phyloP scores from a whole-genome alignment of 805 yeast genomes.

The Spencermartinsiella europaea region DNA sequence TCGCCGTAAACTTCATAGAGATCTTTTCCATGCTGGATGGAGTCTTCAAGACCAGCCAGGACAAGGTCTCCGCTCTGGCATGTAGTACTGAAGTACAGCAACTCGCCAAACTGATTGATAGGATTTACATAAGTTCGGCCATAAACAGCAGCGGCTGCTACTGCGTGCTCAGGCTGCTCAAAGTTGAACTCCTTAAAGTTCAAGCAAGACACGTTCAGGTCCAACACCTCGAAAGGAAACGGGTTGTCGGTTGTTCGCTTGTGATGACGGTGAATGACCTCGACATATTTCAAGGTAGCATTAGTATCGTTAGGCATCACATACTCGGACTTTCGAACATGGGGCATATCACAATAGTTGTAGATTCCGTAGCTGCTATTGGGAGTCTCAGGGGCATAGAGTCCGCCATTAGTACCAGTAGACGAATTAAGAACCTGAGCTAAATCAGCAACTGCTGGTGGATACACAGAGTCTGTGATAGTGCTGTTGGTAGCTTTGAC shows the following conservation, averaged over 20 bases:
- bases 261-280: slow-evolving; percentile 42
- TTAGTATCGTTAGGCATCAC: slow-evolving; percentile 8
- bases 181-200: slow-evolving; percentile 30
- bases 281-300: slow-evolving; percentile 32
- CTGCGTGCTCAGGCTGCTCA: slow-evolving; percentile 21
- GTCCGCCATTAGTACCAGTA: slow-evolving; percentile 11
- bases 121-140: slow-evolving; percentile 24
- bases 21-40: slow-evolving; percentile 38
- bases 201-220: slow-evolving; percentile 26
- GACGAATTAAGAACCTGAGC: slow-evolving; percentile 2
- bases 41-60: slow-evolving; percentile 37
- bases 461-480: neutral
- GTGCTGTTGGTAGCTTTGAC: neutral
- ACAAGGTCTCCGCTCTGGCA: slow-evolving; percentile 41
- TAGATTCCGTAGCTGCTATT: slow-evolving; percentile 32
- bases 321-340: slow-evolving; percentile 32
- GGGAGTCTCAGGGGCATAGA: slow-evolving; percentile 17
- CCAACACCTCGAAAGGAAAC: slow-evolving; percentile 30
- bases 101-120: slow-evolving; percentile 28
- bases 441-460: neutral
- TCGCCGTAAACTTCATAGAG: slow-evolving; percentile 36
- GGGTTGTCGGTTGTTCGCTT: slow-evolving; percentile 41
- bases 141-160: slow-evolving; percentile 13
- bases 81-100: slow-evolving; percentile 29
- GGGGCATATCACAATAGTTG: slow-evolving; percentile 45